Conservation (phyloP, 805 yeast species). For the Blastobotrys peoriensis region DNA sequence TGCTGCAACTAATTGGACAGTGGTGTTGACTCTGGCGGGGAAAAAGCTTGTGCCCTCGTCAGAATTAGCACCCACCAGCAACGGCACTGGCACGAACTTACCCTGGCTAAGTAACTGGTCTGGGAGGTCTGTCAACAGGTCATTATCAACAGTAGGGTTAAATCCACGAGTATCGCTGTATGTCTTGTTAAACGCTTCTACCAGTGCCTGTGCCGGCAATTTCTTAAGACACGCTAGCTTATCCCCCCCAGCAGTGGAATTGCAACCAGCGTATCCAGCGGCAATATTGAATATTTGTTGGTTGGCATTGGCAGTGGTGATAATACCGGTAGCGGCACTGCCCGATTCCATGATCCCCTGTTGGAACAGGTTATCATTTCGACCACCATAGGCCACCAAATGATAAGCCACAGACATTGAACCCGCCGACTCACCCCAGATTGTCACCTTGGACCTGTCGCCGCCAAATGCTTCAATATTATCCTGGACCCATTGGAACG, state of each 20-base stretch:
- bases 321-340: neutral
- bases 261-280: slow-evolving; percentile 10
- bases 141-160: slow-evolving; percentile 2
- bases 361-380: neutral
- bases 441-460: slow-evolving; percentile 29
- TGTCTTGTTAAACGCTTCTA: slow-evolving; percentile 7
- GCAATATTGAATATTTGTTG: slow-evolving; percentile 10
- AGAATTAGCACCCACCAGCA: neutral
- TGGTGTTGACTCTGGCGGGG: slow-evolving; percentile 4
- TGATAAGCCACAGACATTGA: slow-evolving; percentile 17
- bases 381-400: slow-evolving; percentile 11
- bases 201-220: slow-evolving; percentile 7
- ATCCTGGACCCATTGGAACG: slow-evolving; percentile 32
- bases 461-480: slow-evolving; percentile 35
- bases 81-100: neutral
- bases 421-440: slow-evolving; percentile 37
- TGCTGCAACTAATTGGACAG: slow-evolving; percentile 6
- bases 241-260: neutral
- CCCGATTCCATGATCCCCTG: neutral
- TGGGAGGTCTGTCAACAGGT: slow-evolving; percentile 7
- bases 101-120: slow-evolving; percentile 9
- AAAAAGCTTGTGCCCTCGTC: neutral
- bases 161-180: neutral
- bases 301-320: neutral
- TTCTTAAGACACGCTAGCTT: slow-evolving; percentile 9